These are phyloP conservation scores for Fusarium foetens DNA, from an alignment of 2,329 filamentous ascomycete genomes.

Conservation along the genomic window DNA sequence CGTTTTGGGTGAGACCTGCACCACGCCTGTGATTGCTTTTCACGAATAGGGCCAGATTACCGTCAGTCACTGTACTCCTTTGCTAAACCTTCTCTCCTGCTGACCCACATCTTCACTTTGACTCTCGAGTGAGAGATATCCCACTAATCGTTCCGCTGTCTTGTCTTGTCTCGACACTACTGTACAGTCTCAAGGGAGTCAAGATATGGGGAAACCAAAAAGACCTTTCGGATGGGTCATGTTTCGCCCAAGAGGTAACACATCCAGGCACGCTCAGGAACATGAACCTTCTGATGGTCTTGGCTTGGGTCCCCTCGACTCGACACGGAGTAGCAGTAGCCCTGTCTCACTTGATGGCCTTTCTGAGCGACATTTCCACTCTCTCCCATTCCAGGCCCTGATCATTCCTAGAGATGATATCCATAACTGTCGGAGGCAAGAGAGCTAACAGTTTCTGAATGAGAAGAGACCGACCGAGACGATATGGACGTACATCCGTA, in stretches of 20 bases:
- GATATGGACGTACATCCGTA: neutral
- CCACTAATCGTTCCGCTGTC: neutral
- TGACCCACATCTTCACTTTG: conserved; percentile 40
- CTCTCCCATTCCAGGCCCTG: conserved; percentile 39
- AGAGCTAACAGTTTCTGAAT: conserved; percentile 5
- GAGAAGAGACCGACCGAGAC: conserved; percentile 1
- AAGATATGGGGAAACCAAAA: conserved; percentile 16
- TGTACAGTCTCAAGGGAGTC: conserved; percentile 24
- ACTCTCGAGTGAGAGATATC: neutral
- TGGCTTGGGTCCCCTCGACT: conserved; percentile 34
- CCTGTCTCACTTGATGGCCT: conserved; percentile 35
- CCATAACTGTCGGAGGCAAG: conserved; percentile 41
- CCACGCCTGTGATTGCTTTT: conserved; percentile 30
- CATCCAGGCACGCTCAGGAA: conserved; percentile 34
- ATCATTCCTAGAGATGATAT: conserved; percentile 39
- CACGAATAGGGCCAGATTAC: conserved; percentile 22
- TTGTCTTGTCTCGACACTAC: neutral
- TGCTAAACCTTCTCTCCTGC: neutral
- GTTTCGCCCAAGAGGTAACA: conserved; percentile 24
- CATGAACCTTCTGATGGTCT: conserved; percentile 27
- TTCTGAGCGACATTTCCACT: conserved; percentile 42
- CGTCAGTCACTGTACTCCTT: conserved; percentile 1
- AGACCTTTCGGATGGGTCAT: conserved; percentile 22
- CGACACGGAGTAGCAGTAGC: conserved; percentile 12
- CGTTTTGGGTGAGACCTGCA: conserved; percentile 40